Base-by-base conservation (phyloP, 2,329 filamentous ascomycete species). In the Cryphonectria naterciae region DNA sequence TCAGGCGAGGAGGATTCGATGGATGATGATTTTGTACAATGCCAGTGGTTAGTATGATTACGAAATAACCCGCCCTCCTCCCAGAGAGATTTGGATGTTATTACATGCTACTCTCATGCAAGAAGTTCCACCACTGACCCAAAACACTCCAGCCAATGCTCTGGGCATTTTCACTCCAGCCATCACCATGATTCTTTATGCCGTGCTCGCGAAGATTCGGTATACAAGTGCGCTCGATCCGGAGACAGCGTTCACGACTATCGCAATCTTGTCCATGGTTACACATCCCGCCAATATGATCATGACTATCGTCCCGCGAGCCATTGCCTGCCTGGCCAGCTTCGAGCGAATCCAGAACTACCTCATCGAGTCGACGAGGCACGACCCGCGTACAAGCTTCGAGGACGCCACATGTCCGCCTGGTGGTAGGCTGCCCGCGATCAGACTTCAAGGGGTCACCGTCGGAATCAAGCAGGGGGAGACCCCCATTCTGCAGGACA, bases 281-380 rank as follows among this genome's bases (percentile, higher is more conserved):
- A 84, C 81, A 1, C 79, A 83, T 37, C 81, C 82, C 0, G 81
- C 82, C 8, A 84, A 83, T 66, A 83, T 83, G 80, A 74, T 84
- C 25, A 83, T 83, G 81, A 82, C 82, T 0, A 78, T 81, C 25
- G 69, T 82, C 0, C 82, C 82, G 0, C 75, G 77, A 5, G 77
- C 74, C 0, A 73, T 82, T 0, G 78, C 77, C 0, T 75, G 79
- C 0, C 76, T 80, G 7, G 74, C 81, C 0, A 78, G 77, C 28
- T 81, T 83, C 64, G 78, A 81, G 19, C 77, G 80, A 19, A 82
- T 84, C 4, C 81, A 83, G 65, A 60, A 63, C 0, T 83, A 78
- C 58, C 69, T 83, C 1, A 46, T 68, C 37, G 62, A 73, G 19
- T 39, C 41, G 41, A 15, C 41, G 37, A 25, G 32, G n/a, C 15